phyloP scores from a whole-genome alignment of 2,329 filamentous ascomycete species.

The Gliomastix tumulicola region DNA sequence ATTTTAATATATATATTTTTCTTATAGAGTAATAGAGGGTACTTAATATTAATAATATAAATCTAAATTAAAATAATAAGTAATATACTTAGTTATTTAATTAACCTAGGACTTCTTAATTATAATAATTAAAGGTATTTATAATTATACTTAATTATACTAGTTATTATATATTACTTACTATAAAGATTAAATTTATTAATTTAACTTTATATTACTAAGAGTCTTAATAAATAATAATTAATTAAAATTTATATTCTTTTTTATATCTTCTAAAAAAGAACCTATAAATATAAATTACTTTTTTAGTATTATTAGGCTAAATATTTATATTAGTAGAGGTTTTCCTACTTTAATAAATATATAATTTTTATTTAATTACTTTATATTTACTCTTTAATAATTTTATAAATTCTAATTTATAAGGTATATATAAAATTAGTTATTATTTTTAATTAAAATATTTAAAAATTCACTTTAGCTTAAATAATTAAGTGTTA shows the following conservation, averaged over 20 bases:
- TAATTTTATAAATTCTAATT: background rate
- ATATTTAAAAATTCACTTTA: background rate
- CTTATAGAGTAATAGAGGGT: background rate
- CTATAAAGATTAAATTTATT: background rate
- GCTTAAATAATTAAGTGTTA: too few relatives aligned
- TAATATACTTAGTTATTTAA: background rate
- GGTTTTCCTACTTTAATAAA: background rate
- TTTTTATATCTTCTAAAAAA: background rate
- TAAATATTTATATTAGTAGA: background rate
- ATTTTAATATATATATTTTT: slow-evolving; percentile 2
- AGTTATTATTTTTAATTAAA: background rate
- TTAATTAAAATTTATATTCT: background rate
- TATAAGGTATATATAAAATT: background rate
- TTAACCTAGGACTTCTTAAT: background rate
- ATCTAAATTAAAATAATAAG: background rate
- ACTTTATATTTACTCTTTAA: background rate
- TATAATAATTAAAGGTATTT: background rate
- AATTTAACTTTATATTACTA: background rate
- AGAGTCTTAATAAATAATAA: background rate
- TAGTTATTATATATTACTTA: too few relatives aligned
- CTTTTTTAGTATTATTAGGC: too few relatives aligned
- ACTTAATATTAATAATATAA: slow-evolving; percentile 1
- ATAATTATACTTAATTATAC: background rate
- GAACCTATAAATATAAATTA: too few relatives aligned
- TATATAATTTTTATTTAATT: background rate